phyloP scores from a whole-genome alignment of 768 basidiomycete species.

The Trichaptum fuscoviolaceum region DNA sequence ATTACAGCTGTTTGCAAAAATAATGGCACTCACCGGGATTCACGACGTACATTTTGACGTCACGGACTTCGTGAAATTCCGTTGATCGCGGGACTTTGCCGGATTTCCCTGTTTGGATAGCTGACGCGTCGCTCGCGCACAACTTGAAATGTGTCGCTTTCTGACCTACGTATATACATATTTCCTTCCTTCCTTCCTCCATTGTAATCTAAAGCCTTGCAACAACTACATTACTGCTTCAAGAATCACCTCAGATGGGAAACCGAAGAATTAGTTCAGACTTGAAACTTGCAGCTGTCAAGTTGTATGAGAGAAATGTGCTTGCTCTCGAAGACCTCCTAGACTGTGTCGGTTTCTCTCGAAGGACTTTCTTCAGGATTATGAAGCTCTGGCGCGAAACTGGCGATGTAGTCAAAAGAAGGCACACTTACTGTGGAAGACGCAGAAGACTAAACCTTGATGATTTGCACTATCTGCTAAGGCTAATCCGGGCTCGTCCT shows the following conservation, averaged over 20 bases:
- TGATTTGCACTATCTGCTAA: slow-evolving; percentile 23
- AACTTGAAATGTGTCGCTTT: too few species aligned
- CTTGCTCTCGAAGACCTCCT: slow-evolving; percentile 21
- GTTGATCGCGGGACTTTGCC: background rate
- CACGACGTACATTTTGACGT: background rate
- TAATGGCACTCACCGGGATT: slow-evolving; percentile 8
- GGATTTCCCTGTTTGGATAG: background rate
- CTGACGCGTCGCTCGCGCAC: background rate
- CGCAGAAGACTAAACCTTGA: slow-evolving; percentile 1
- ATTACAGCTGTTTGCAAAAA: slow-evolving; percentile 13
- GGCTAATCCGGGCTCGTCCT: slow-evolving; percentile 19
- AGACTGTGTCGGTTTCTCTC: slow-evolving; percentile 17
- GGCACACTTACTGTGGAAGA: background rate
- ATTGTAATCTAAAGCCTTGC: background rate
- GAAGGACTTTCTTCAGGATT: slow-evolving; percentile 20
- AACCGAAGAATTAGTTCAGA: slow-evolving; percentile 20
- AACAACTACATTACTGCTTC: background rate
- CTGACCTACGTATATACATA: background rate
- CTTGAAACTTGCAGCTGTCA: slow-evolving; percentile 26
- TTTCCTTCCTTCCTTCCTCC: background rate
- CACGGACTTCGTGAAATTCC: background rate
- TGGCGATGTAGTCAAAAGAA: slow-evolving; percentile 21
- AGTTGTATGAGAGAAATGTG: slow-evolving; percentile 17
- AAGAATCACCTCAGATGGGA: slow-evolving; percentile 12
- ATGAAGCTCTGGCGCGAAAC: slow-evolving; percentile 22